These are phyloP conservation scores for Backusella sp. DNA, from an alignment of 192 early-diverging fungal genomes.

Conservation along the genomic window DNA sequence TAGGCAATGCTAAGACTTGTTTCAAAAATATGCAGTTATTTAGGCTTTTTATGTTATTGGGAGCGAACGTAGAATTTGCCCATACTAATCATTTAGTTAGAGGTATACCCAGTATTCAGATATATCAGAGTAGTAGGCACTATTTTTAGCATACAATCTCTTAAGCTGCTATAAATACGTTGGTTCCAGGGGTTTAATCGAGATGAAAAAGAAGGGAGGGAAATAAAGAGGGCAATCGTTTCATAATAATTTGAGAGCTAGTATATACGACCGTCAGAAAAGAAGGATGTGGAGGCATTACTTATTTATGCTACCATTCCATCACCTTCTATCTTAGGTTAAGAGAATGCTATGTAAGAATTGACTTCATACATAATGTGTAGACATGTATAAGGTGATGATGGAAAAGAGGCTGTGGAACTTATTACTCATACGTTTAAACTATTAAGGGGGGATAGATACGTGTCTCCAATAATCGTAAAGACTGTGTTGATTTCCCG, in stretches of 20 bases:
- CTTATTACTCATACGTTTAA: neutral
- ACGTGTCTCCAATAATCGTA: neutral
- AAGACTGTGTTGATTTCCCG: neutral
- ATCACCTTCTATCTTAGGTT: neutral
- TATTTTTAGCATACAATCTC: neutral
- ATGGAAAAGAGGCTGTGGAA: too few species aligned
- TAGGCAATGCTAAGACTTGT: neutral
- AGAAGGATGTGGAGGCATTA: neutral
- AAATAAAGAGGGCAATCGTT: neutral
- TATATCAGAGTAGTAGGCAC: too few species aligned
- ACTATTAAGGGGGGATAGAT: neutral
- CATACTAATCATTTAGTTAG: too few species aligned
- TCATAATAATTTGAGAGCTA: neutral
- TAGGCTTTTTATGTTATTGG: too few species aligned
- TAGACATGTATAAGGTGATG: too few species aligned
- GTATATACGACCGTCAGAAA: neutral
- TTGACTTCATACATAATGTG: neutral
- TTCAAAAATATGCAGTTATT: neutral
- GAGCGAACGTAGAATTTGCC: too few species aligned
- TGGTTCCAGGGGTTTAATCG: neutral
- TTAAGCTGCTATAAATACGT: neutral
- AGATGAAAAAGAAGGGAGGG: neutral
- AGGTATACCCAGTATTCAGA: too few species aligned
- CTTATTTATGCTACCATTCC: neutral
- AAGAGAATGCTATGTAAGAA: neutral